Base-by-base conservation (phyloP, 2,329 filamentous ascomycete genomes). In the Torrubiella hemipterigena region DNA sequence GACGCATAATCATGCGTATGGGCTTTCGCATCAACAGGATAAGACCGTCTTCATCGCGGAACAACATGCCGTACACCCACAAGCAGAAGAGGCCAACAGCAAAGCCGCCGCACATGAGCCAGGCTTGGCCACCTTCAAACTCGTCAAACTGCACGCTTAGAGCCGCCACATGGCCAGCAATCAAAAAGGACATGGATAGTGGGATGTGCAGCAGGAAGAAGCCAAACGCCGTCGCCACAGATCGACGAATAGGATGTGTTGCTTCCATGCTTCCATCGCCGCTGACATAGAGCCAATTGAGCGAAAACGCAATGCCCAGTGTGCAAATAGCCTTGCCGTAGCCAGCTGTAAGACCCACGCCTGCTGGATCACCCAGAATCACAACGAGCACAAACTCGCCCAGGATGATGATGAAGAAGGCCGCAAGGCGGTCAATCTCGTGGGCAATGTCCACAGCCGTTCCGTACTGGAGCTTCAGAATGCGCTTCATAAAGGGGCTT, bases 361-460 rank as follows among this genome's bases (percentile, higher is more conserved):
- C 63, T 2, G 62, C 59, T 26, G 61, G 59, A 17, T 58, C 56
- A 4, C 59, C 61, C 9, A 66, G 61, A 22, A 67, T 51, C 28
- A 66, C 61, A 34, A 55, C 55, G 36, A 64, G 65, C 12, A 66
- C 49, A 38, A 65, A 67, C 37, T 67, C 63, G 31, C 61, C 63
- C 0, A 67, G 54, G n/a, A 63, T 62, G 33, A 67, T 65, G 38
- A 67, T 67, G 43, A 61, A 65, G 38, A 67, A 67, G 11, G 61
- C 63, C 0, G 61, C 61, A 46, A 65, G 61, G 8, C 63, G 57
- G 38, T 67, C 63, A 20, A 65, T 52, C 39, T 67, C 63, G 37
- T 67, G 63, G 9, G 56, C 51, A 31, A 67, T 62, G 34, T 67
- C 61, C 4, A 65, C 60, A 0, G 63, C 63, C 0, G 63, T 65